phyloP scores from a whole-genome alignment of 768 basidiomycete species.

The Lactarius deliciosus region DNA sequence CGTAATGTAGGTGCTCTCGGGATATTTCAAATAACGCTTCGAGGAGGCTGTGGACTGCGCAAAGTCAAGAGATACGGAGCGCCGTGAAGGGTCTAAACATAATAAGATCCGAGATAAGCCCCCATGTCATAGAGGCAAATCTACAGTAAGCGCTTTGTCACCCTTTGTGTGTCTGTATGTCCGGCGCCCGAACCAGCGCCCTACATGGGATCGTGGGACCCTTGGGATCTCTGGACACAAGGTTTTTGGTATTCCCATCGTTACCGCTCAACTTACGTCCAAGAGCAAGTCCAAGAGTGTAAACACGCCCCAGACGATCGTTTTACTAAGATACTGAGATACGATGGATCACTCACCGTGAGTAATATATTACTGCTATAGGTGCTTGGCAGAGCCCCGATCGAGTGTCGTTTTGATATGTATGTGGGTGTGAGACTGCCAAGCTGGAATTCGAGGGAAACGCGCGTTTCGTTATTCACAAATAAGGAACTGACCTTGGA shows the following conservation, averaged over 20 bases:
- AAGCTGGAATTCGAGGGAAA: background rate
- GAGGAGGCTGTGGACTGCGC: background rate
- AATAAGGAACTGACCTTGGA: background rate
- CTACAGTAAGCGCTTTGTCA: background rate
- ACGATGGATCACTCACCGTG: background rate
- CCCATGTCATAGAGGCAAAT: background rate
- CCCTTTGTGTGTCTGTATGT: background rate
- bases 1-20: background rate
- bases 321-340: background rate
- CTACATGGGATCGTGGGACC: background rate
- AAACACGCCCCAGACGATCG: background rate
- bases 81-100: too few species aligned
- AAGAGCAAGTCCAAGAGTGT: background rate
- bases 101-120: too few species aligned
- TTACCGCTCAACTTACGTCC: background rate
- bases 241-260: background rate
- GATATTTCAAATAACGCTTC: background rate
- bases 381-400: background rate
- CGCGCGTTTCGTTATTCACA: background rate
- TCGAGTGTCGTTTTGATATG: background rate
- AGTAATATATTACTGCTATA: background rate
- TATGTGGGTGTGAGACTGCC: background rate
- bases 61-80: background rate
- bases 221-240: too few species aligned
- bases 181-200: background rate